Percentiles rank a stretch among this genome's conserved stretches.
These are phyloP conservation scores for Leptoxyphium fumago DNA, from an alignment of 2,329 filamentous ascomycete species.

Conservation along the genomic window DNA sequence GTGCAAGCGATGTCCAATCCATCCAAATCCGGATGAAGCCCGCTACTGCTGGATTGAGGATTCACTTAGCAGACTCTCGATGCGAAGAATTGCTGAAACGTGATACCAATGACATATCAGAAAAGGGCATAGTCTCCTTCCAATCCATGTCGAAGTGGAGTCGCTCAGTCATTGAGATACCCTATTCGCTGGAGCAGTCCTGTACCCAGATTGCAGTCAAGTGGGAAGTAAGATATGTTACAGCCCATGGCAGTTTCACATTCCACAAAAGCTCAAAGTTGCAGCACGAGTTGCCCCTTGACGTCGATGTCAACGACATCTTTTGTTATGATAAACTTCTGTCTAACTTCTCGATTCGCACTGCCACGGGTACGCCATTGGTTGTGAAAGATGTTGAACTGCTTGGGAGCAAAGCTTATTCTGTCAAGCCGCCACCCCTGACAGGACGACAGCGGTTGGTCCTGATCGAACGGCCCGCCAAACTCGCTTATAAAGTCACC, in stretches of 20 bases:
- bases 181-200: constrained; percentile 59
- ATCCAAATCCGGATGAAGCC: constrained; percentile 40
- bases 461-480: constrained; percentile 69
- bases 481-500: constrained; percentile 63
- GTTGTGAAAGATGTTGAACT: constrained; percentile 59
- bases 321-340: constrained; percentile 75
- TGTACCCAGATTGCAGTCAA: constrained; percentile 46
- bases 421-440: constrained; percentile 42
- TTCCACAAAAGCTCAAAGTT: constrained; percentile 50
- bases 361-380: constrained; percentile 60
- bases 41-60: constrained; percentile 44
- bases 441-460: constrained; percentile 39
- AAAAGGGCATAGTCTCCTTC: background rate
- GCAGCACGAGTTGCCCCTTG: constrained; percentile 63
- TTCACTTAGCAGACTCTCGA: constrained; percentile 38
- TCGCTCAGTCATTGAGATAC: constrained; percentile 40
- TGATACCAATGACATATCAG: constrained; percentile 26
- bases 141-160: background rate
- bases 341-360: constrained; percentile 82
- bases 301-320: constrained; percentile 91
- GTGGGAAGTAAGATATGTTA: constrained; percentile 34
- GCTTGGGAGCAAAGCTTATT: constrained; percentile 53
- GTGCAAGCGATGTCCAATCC: constrained; percentile 51
- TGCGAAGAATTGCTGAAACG: background rate
- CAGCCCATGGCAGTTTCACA: constrained; percentile 11